Evolutionary conservation across 139 green algal genomes (phyloP), one percentile per base, ranked within the genome.

Genomic region (Volvox africanus): DNA sequence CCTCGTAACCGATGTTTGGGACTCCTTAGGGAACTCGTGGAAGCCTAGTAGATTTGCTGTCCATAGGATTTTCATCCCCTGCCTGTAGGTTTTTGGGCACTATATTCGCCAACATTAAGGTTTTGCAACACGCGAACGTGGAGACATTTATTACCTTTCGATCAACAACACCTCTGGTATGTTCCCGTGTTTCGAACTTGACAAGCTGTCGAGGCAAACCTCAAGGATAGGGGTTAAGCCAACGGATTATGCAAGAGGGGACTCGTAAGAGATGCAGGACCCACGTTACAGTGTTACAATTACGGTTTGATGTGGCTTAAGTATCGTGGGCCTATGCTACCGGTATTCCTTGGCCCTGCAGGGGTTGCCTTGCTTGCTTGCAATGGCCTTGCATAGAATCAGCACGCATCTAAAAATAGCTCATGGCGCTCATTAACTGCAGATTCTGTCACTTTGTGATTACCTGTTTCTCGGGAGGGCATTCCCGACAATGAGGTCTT

Each of bases 91-190:
- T 94, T 77, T 37, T 94, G 44, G 92, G 89, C 37, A 93, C 92
- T 61, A 91, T 94, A 35, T 94, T 90, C 50, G 68, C 50, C 61
- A 94, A 94, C 89, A 94, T 94, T 76, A 94, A 94, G 86, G 92
- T 94, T 69, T 76, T 93, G 28, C 92, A 94, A 76, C 61, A 93
- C 67, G 89, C 95, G 32, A 97, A 97, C 65, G 96, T 98, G 14
- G 95, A 98, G 84, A 98, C 96, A 13, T 98, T 98, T 93, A 98
- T 98, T 89, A 96, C 96, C n/a, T 97, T 98, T 87, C 94, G 96
- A 16, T 97, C 91, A 12, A 89, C 82, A 71, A 96, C 93, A 0
- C 92, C 92, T 1, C 75, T 92, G 50, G 85, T 89, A 61, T 18
- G 80, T 73, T 73, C 21, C 19, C 13, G 26, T 82, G 76, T 32